Conservation (phyloP, 306 rosid species). For the Crataegus laevigata region DNA sequence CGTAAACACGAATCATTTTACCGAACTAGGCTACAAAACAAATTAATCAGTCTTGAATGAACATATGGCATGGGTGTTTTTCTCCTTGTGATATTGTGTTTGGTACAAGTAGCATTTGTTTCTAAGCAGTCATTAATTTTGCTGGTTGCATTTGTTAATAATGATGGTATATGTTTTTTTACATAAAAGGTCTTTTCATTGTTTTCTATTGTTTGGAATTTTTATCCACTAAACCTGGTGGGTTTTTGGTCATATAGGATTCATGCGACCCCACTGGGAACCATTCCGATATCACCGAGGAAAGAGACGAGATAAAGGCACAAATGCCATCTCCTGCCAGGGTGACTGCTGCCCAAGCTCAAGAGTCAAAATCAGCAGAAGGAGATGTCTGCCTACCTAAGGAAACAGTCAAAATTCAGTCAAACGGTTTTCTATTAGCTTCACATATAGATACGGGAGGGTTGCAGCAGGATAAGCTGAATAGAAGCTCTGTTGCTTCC, state of each 20-base stretch:
- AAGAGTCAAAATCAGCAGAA: constrained; percentile 29
- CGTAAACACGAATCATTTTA: background rate
- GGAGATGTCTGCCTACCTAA: constrained; percentile 16
- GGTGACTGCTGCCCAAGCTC: constrained; percentile 26
- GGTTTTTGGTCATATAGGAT: constrained; percentile 45
- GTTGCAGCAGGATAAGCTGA: constrained; percentile 18
- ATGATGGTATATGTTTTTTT: background rate
- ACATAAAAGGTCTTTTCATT: background rate
- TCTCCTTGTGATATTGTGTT: background rate
- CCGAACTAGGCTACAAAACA: background rate
- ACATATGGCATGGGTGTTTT: background rate
- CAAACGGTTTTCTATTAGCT: constrained; percentile 31
- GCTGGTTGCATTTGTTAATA: background rate
- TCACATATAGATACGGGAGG: constrained; percentile 25
- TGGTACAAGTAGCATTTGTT: background rate
- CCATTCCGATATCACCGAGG: constrained; percentile 78
- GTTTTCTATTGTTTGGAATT: background rate
- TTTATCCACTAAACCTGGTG: constrained; percentile 9
- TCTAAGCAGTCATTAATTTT: background rate
- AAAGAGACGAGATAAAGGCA: constrained; percentile 65
- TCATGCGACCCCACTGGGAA: constrained; percentile 76
- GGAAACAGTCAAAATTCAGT: constrained; percentile 27
- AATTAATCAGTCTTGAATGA: background rate
- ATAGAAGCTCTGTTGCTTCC: constrained; percentile 23
- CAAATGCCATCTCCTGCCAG: constrained; percentile 28